Conservation (phyloP, 2,329 filamentous ascomycete genomes). For the Chaetomium sp. region DNA sequence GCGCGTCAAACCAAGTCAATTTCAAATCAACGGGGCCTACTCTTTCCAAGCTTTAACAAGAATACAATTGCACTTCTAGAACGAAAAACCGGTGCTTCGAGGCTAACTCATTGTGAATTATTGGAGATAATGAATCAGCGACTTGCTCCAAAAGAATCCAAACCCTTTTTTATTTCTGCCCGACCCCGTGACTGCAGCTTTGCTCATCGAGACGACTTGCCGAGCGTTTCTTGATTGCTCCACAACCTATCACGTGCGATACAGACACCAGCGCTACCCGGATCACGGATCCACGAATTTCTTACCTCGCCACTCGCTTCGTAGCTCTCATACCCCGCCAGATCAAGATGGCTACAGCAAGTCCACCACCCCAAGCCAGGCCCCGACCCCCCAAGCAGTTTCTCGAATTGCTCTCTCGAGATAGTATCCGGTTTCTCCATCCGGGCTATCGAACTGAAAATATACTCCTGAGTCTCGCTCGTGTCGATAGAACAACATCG, state of each 20-base stretch:
- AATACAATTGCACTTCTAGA: too few species aligned
- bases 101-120: too few species aligned
- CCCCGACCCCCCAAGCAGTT: neutral
- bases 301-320: neutral
- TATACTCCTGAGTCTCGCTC: neutral
- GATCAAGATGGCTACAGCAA: neutral
- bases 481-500: neutral
- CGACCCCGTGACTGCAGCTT: too few species aligned
- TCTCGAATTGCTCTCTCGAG: neutral
- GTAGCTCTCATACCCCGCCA: neutral
- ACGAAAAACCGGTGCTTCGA: too few species aligned
- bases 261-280: neutral
- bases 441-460: neutral
- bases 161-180: too few species aligned
- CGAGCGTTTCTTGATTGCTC: neutral
- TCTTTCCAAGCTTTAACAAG: too few species aligned
- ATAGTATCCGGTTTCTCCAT: neutral
- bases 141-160: too few species aligned
- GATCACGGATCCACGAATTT: neutral
- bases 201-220: too few species aligned
- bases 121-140: too few species aligned
- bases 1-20: too few species aligned
- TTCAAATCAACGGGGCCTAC: too few species aligned
- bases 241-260: neutral
- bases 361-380: neutral